Conservation (phyloP, 176 grass and related monocot genomes). For the Alopecurus myosuroides region DNA sequence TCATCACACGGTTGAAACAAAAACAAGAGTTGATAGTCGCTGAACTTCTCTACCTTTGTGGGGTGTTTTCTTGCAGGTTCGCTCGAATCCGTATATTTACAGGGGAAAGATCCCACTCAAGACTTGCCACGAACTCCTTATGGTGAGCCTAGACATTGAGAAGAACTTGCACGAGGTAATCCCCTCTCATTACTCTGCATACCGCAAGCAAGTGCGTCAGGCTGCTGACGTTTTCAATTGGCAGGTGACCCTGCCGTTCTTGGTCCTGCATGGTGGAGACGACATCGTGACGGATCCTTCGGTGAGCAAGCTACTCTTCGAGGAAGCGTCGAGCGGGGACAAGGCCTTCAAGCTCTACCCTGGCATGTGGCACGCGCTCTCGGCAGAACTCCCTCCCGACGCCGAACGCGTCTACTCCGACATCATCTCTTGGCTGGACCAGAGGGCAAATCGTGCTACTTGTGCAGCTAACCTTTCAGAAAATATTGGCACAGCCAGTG, state of each 20-base stretch:
- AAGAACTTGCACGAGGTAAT: conserved; percentile 55
- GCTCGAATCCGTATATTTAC: conserved; percentile 53
- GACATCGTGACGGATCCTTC: conserved; percentile 53
- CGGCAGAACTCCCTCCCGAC: conserved; percentile 41
- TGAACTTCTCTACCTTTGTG: background rate
- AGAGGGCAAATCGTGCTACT: background rate
- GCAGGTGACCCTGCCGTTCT: conserved; percentile 61
- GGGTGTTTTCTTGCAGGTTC: conserved; percentile 22
- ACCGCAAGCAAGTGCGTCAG: background rate
- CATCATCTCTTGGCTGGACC: conserved; percentile 53
- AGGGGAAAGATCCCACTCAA: conserved; percentile 59
- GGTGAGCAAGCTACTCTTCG: conserved; percentile 48
- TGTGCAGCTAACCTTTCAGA: background rate
- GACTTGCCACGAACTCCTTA: conserved; percentile 51
- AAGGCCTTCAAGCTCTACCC: conserved; percentile 74
- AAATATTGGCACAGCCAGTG: background rate
- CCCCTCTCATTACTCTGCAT: background rate
- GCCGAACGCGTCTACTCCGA: conserved; percentile 51
- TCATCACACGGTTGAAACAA: background rate
- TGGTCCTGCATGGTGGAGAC: conserved; percentile 57
- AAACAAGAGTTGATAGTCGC: background rate
- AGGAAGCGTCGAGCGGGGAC: conserved; percentile 52
- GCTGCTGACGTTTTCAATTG: background rate
- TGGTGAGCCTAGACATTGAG: conserved; percentile 55
- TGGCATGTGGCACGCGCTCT: conserved; percentile 69